phyloP scores from a whole-genome alignment of 2,329 filamentous ascomycete genomes.

The Phialophora expanda region DNA sequence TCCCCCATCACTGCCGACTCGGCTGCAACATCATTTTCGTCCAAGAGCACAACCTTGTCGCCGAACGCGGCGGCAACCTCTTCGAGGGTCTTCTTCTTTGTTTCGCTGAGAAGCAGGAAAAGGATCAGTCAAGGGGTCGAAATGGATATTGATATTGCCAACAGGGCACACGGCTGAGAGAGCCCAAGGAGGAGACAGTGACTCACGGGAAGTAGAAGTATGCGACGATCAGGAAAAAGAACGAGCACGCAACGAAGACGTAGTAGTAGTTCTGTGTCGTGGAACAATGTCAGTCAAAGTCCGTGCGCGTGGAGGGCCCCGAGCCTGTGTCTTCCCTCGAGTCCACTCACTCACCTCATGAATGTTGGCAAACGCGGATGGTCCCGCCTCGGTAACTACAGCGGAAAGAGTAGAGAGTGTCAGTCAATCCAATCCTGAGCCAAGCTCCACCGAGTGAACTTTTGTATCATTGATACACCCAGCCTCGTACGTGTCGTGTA shows the following conservation, averaged over 20 bases:
- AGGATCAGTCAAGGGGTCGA: background rate
- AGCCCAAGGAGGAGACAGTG: background rate
- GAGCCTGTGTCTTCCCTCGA: background rate
- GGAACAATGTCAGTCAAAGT: background rate
- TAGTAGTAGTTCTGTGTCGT: constrained; percentile 60
- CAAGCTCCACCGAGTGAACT: background rate
- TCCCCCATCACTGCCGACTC: constrained; percentile 37
- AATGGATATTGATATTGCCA: background rate
- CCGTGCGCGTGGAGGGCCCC: background rate
- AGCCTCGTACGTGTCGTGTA: background rate
- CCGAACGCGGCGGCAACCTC: constrained; percentile 58
- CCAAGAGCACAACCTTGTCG: constrained; percentile 49
- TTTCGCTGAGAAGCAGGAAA: constrained; percentile 44
- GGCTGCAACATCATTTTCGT: constrained; percentile 39
- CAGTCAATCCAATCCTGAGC: background rate
- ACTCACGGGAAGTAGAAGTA: constrained; percentile 62
- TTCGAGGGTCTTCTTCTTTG: constrained; percentile 55
- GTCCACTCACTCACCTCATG: constrained; percentile 44
- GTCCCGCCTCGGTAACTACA: constrained; percentile 56
- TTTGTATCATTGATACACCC: background rate
- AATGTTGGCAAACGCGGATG: constrained; percentile 62
- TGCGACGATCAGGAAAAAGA: constrained; percentile 58
- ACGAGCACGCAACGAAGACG: constrained; percentile 61
- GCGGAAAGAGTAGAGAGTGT: background rate
- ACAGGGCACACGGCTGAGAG: background rate